Percentiles rank a stretch among this genome's conserved stretches.
These are phyloP conservation scores for Penicillium argentinense DNA, from an alignment of 495 filamentous ascomycete genomes.

Conservation along the genomic window DNA sequence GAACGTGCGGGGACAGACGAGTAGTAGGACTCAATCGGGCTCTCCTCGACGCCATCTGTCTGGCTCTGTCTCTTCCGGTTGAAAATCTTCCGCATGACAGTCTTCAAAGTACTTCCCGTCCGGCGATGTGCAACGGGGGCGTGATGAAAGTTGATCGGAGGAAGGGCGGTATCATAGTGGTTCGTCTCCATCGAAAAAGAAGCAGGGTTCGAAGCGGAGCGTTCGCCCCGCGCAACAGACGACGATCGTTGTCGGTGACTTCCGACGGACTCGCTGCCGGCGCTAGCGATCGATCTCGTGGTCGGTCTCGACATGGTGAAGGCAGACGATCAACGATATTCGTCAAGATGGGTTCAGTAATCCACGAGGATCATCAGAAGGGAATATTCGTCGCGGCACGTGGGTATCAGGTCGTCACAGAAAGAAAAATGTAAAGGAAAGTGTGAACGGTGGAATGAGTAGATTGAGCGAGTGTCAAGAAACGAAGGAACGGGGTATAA, in stretches of 20 bases:
- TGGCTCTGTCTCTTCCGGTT: constrained; percentile 43
- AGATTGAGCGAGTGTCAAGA: constrained; percentile 1
- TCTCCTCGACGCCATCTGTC: constrained; percentile 33
- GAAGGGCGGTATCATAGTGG: constrained; percentile 27
- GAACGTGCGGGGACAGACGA: neutral
- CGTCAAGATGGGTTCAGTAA: neutral
- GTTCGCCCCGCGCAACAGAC: constrained; percentile 17
- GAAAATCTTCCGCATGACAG: constrained; percentile 51
- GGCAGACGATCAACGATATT: neutral
- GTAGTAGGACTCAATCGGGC: constrained; percentile 17
- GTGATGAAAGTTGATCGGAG: constrained; percentile 28
- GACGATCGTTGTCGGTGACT: constrained; percentile 16
- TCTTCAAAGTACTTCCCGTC: constrained; percentile 45
- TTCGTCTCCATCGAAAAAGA: constrained; percentile 18
- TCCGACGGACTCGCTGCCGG: constrained; percentile 20
- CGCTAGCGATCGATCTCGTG: constrained; percentile 21
- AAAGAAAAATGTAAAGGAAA: neutral
- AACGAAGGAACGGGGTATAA: constrained; percentile 7
- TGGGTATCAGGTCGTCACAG: constrained; percentile 22
- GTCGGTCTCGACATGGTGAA: constrained; percentile 17
- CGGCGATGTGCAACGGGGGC: constrained; percentile 33
- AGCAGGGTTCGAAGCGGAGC: constrained; percentile 18
- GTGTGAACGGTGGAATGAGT: neutral
- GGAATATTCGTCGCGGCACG: constrained; percentile 15
- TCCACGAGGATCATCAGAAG: constrained; percentile 20